These are phyloP conservation scores for Alternaria incomplexa DNA, from an alignment of 2,329 filamentous ascomycete genomes.

Conservation along the genomic window DNA sequence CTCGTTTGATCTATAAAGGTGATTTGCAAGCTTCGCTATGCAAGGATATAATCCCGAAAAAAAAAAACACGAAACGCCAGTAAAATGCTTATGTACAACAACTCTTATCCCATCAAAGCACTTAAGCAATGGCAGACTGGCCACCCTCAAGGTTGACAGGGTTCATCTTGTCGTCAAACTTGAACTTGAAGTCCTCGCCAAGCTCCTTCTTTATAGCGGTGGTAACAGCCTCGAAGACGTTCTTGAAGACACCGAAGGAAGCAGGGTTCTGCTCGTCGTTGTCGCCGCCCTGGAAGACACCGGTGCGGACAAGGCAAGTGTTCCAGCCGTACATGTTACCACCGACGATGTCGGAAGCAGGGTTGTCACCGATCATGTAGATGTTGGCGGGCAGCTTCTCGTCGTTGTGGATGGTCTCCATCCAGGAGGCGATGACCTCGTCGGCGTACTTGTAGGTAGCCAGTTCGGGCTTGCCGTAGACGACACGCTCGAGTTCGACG, in stretches of 20 bases:
- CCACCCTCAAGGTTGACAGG: conserved; percentile 64
- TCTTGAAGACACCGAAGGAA: conserved; percentile 76
- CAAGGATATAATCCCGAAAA: conserved; percentile 8
- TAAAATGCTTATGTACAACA: conserved; percentile 10
- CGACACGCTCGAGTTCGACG: conserved; percentile 73
- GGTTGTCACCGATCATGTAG: conserved; percentile 81
- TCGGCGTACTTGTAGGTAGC: conserved; percentile 82
- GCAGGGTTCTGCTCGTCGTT: conserved; percentile 80
- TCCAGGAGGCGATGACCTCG: conserved; percentile 74
- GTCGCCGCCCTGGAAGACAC: conserved; percentile 77
- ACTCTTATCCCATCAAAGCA: background rate
- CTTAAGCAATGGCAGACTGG: conserved; percentile 62
- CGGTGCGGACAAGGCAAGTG: conserved; percentile 77
- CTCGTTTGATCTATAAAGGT: conserved; percentile 8
- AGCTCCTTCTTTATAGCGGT: conserved; percentile 72
- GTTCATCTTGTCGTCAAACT: conserved; percentile 75
- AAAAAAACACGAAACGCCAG: background rate
- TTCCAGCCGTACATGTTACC: conserved; percentile 86
- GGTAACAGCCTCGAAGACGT: conserved; percentile 74
- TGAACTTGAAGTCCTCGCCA: conserved; percentile 75
- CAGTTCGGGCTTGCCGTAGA: conserved; percentile 76
- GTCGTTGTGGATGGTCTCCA: conserved; percentile 77
- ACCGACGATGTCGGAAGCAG: conserved; percentile 74
- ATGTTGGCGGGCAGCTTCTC: conserved; percentile 71
- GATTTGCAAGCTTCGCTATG: conserved; percentile 8